These are phyloP conservation scores for Delphinella strobiligena DNA, from an alignment of 2,329 filamentous ascomycete genomes.

Conservation along the genomic window DNA sequence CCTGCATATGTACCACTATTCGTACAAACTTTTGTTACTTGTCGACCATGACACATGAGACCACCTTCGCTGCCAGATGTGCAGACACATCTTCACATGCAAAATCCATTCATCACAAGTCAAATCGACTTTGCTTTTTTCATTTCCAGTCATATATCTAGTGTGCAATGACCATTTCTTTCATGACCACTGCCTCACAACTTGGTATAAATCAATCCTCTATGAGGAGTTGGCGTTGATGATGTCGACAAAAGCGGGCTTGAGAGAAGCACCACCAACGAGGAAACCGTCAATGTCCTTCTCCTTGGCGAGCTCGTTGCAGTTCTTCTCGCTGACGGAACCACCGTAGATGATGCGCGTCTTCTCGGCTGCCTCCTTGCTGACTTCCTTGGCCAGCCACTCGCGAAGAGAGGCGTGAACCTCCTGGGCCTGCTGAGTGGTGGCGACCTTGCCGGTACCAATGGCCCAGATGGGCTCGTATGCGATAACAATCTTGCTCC, in stretches of 20 bases:
- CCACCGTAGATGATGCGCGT: conserved; percentile 95
- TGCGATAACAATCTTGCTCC: conserved; percentile 88
- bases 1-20: background rate
- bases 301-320: conserved; percentile 81
- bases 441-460: conserved; percentile 87
- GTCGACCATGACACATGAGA: too few species aligned
- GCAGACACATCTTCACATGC: too few species aligned
- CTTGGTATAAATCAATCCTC: background rate
- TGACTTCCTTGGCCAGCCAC: conserved; percentile 67
- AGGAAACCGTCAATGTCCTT: conserved; percentile 95
- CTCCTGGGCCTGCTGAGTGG: conserved; percentile 82
- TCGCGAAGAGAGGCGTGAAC: conserved; percentile 83
- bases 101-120: too few species aligned
- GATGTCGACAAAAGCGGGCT: conserved; percentile 76
- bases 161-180: background rate
- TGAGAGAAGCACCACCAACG: conserved; percentile 89
- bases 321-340: conserved; percentile 97
- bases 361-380: conserved; percentile 67
- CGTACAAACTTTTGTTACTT: background rate
- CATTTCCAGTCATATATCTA: background rate
- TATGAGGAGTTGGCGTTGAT: conserved; percentile 44
- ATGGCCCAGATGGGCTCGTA: conserved; percentile 98
- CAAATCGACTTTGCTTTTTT: background rate
- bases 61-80: too few species aligned
- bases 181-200: background rate